Evolutionary conservation across 495 filamentous ascomycete species (phyloP).

Genomic region (Hypoxylon intermedium): DNA sequence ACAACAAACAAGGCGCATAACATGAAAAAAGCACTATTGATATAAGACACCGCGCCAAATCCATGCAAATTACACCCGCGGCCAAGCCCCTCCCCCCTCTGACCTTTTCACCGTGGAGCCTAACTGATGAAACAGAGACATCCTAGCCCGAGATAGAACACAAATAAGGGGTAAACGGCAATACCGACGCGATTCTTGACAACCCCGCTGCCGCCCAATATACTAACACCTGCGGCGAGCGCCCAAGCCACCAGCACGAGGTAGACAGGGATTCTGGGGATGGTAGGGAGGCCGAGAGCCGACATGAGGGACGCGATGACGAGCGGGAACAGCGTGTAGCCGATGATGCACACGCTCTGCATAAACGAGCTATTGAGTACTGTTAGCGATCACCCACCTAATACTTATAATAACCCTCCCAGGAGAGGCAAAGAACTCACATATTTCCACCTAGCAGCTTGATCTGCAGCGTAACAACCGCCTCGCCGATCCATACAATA

Average conservation of each 20-base stretch:
- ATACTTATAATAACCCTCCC: too few species aligned
- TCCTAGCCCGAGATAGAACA: conserved; percentile 94
- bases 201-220: conserved; percentile 92
- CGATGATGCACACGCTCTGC: conserved; percentile 96
- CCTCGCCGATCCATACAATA: conserved; percentile 95
- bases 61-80: conserved; percentile 26
- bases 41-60: conserved; percentile 1
- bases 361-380: conserved; percentile 79
- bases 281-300: conserved; percentile 74
- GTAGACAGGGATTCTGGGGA: conserved; percentile 88
- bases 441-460: conserved; percentile 97
- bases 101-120: neutral
- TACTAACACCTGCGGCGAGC: conserved; percentile 92
- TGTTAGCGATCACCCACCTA: too few species aligned
- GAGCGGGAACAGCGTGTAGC: conserved; percentile 97
- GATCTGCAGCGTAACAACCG: conserved; percentile 97
- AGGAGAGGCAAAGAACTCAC: conserved; percentile 60
- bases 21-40: neutral
- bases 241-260: conserved; percentile 88
- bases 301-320: conserved; percentile 92
- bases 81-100: neutral
- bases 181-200: conserved; percentile 93
- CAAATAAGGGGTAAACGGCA: conserved; percentile 91
- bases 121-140: conserved; percentile 97
- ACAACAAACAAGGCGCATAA: neutral